Base-by-base conservation (phyloP, 2,329 filamentous ascomycete genomes). In the Fusarium bactridioides region DNA sequence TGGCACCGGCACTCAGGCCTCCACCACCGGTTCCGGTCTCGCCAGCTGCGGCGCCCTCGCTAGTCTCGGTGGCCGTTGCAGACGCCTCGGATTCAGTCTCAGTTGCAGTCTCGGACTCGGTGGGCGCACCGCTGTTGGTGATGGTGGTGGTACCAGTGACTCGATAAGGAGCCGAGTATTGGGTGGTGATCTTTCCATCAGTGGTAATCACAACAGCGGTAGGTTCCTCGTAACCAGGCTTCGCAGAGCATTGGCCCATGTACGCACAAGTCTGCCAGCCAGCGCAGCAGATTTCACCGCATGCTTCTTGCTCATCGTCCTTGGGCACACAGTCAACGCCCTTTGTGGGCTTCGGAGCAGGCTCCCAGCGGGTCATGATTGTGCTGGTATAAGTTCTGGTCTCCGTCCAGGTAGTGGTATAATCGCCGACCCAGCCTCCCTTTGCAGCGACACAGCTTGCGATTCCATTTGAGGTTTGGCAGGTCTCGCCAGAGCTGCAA, bases 261-360 rank as follows among this genome's bases (percentile, higher is more conserved):
- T 80, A 83, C 59, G 86, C 87, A 80, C 93, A 95, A 77, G 90
- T 92, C 80, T 93, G 91, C 82, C 88, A 89, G 67, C 83, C 87
- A 29, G 89, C 88, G 80, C 93, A 95, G 85, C 93, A 95, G 65
- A 91, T 90, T 58, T 79, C 79, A 37, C 92, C 92, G 78, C 93
- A 95, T 7, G 88, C 85, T 12, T 86, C 86, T 80, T 93, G 83
- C 61, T 87, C 86, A 8, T 83, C 80, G n/a, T 83, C 83, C 54
- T 80, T 78, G 4, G 89, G 88, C 2, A 85, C 79, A 78, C 89
- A 92, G 70, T 83, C 78, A 43, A 80, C 83, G 27, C 84, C 82
- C 21, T 78, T 79, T n/a, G 82, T 84, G 5, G 83, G 83, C 25
- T 82, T 80, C 10, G 85, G 85, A 2, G 84, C 83, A 6, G 84